A percentile compares a stretch with the other conserved stretches of the same genome.
phyloP scores from a whole-genome alignment of 2,329 filamentous ascomycete species.

The Tolypocladium inflatum region DNA sequence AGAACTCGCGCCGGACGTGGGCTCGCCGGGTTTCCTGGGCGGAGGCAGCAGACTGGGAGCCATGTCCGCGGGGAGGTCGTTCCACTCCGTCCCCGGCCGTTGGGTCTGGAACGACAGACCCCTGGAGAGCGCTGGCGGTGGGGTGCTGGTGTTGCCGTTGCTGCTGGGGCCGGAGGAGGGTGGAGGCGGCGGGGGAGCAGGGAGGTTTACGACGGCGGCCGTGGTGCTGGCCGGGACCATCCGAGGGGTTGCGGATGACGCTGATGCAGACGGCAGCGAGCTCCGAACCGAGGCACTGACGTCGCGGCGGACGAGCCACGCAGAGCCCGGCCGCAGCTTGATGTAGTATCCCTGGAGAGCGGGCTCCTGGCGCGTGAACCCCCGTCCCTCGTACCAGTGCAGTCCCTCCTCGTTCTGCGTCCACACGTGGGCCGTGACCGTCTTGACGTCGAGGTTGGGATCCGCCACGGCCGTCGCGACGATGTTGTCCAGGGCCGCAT shows the following conservation, averaged over 20 bases:
- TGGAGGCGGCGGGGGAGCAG: slow-evolving; percentile 12
- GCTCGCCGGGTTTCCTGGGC: slow-evolving; percentile 16
- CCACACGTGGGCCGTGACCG: slow-evolving; percentile 59
- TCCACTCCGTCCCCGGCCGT: slow-evolving; percentile 54
- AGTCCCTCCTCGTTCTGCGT: slow-evolving; percentile 55
- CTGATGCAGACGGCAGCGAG: slow-evolving; percentile 10
- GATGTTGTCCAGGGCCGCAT: slow-evolving; percentile 46
- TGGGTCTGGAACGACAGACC: slow-evolving; percentile 48
- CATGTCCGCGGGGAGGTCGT: slow-evolving; percentile 56
- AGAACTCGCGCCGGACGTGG: slow-evolving; percentile 37
- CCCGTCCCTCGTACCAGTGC: slow-evolving; percentile 50
- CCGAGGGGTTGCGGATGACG: slow-evolving; percentile 5
- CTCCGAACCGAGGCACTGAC: slow-evolving; percentile 19
- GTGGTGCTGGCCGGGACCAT: slow-evolving; percentile 15
- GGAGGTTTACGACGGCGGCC: slow-evolving; percentile 21
- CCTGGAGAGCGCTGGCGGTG: slow-evolving; percentile 13
- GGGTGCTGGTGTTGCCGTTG: slow-evolving; percentile 10
- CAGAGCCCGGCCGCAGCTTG: slow-evolving; percentile 50
- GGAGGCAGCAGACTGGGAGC: slow-evolving; percentile 21
- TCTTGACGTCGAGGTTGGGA: slow-evolving; percentile 26
- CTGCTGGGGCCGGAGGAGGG: slow-evolving; percentile 4
- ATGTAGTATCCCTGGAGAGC: slow-evolving; percentile 51
- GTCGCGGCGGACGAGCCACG: slow-evolving; percentile 46
- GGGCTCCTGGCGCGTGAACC: slow-evolving; percentile 40
- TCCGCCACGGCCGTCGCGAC: slow-evolving; percentile 26